Evolutionary conservation across 768 basidiomycete species (phyloP).

Genomic region (Boletus patriciae): DNA sequence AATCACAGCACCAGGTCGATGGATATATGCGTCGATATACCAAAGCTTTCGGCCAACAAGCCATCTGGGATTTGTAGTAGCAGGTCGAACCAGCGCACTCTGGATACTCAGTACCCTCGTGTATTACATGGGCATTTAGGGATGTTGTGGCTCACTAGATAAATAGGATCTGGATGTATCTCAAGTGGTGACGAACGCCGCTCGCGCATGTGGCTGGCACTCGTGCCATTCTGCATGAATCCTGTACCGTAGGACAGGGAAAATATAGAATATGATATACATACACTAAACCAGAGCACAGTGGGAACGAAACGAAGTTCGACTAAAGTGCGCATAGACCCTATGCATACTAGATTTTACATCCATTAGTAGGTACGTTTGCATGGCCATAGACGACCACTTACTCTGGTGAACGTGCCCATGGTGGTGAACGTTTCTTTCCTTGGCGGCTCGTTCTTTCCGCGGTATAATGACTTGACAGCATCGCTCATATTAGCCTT

Average conservation of each 20-base stretch:
- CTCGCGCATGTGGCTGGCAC: neutral
- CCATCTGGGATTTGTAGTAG: neutral
- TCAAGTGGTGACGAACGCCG: neutral
- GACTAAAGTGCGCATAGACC: neutral
- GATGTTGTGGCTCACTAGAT: neutral
- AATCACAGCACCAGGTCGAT: neutral
- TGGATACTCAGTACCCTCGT: neutral
- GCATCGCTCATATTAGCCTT: constrained; percentile 84
- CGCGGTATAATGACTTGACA: constrained; percentile 74
- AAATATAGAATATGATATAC: constrained; percentile 1
- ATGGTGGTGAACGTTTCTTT: constrained; percentile 93
- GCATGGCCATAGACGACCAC: constrained; percentile 28
- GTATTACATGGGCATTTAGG: neutral
- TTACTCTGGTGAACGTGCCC: constrained; percentile 87
- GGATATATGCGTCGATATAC: no score
- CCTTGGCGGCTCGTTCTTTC: constrained; percentile 50
- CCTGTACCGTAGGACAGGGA: neutral
- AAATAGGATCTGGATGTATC: neutral
- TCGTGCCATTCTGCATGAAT: neutral
- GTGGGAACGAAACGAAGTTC: neutral
- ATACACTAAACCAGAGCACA: constrained; percentile 14
- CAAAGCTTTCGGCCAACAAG: neutral
- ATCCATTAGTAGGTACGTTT: neutral
- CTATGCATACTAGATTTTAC: constrained; percentile 23
- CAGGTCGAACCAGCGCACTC: neutral